phyloP scores from a whole-genome alignment of 345 rosid genomes.

The Eucalyptus erythrocorys region DNA sequence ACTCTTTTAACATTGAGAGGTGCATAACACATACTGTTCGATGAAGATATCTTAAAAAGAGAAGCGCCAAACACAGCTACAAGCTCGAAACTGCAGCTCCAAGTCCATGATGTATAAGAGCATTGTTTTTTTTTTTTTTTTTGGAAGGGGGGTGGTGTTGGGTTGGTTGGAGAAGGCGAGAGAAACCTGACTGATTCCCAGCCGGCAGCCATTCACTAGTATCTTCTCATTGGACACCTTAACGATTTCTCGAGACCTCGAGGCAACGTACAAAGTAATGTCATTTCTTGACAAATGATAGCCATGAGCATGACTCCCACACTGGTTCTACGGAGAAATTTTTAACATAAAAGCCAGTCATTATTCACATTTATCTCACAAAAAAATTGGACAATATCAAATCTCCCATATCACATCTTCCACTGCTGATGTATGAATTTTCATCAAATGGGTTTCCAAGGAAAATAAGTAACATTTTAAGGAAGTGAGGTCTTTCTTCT shows the following conservation, averaged over 20 bases:
- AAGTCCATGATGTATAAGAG: background rate
- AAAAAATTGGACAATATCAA: background rate
- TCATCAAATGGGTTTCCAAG: background rate
- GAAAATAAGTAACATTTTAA: background rate
- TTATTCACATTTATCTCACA: background rate
- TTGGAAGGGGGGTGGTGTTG: no score
- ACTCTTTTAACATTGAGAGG: background rate
- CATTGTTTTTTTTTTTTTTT: background rate
- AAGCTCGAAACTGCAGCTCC: background rate
- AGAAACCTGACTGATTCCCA: background rate
- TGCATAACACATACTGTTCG: background rate
- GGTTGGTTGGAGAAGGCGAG: background rate
- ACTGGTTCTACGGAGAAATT: background rate
- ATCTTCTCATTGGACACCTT: background rate
- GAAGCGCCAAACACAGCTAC: background rate
- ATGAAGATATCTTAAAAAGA: background rate
- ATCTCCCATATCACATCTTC: background rate
- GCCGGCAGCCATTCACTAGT: background rate
- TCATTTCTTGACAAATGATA: background rate
- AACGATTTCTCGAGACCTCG: background rate
- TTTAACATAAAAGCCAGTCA: background rate
- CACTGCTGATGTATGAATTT: background rate
- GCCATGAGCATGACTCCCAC: background rate
- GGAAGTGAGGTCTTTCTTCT: background rate
- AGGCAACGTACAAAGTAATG: background rate